Evolutionary conservation across 352 stramenopile genomes (phyloP), one percentile per base, ranked within the genome.

Genomic region (Pythium folliculosum): DNA sequence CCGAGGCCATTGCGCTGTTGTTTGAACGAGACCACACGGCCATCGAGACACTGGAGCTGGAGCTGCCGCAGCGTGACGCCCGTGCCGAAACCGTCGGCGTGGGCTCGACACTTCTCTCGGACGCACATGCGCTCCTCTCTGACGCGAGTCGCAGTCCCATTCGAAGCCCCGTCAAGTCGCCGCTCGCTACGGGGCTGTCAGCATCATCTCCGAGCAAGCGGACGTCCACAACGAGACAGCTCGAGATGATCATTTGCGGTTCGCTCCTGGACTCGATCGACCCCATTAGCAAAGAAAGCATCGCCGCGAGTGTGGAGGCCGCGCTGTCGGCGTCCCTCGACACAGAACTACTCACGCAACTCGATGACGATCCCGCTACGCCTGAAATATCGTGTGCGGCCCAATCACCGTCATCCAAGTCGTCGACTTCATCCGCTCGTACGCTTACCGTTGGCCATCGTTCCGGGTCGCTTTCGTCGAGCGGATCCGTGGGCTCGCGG

Each of bases 11-110:
- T 54, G 58, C 60, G 32, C 65, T 90, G 40, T 64, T 91, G 12
- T 90, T 90, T 60, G 77, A 89, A 63, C 77, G 82, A 6, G 77
- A 91, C 35, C 45, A 55, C 21, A 73, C 70, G 9, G 65, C 71
- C 17, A 67, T 84, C 14, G 74, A 80, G 51, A 76, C 69, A 10
- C 59, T 73, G 7, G 68, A 71, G 32, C 59, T 91, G 6, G 44
- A 83, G 13, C 66, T 91, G 16, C 64, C 66, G 9, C 23, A 59
- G 14, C 55, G 17, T 17, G 10, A 63, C 17, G n/a, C 7, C 16
- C 9, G 45, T 52, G 27, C 5, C 40, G 45, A 30, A 19, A 8
- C 5, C 5, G 30, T 19, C 32, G 21, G 5, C 27, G n/a, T 21
- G 13, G 37, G 13, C 16, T 43, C 10, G n/a, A 67, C 37, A 23